Conservation (phyloP, 1,139 yeast genomes). For the Hemisphaericaspora xylanilytica region DNA sequence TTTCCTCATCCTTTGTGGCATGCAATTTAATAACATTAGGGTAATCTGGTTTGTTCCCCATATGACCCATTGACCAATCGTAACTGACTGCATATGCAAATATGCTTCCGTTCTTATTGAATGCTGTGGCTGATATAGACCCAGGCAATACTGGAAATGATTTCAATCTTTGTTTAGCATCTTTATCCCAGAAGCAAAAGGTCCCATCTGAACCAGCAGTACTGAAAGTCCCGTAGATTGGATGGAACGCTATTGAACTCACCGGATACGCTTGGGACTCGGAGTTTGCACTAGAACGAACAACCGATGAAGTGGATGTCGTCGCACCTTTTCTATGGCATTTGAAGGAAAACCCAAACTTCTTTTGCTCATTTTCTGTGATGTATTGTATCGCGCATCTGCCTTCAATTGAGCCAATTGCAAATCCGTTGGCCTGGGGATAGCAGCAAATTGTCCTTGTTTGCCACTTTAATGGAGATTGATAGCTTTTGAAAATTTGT, state of each 20-base stretch:
- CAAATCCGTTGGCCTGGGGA: conserved; percentile 88
- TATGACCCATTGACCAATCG: conserved; percentile 93
- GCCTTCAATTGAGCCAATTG: conserved; percentile 92
- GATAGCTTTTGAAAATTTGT: conserved; percentile 67
- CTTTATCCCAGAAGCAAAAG: conserved; percentile 95
- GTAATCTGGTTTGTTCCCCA: conserved; percentile 70
- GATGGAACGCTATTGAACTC: conserved; percentile 83
- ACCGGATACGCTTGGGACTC: conserved; percentile 70
- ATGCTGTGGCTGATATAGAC: conserved; percentile 74
- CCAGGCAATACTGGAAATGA: conserved; percentile 73
- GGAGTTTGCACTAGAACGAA: conserved; percentile 27
- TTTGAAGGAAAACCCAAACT: conserved; percentile 81
- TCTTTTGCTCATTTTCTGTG: conserved; percentile 74
- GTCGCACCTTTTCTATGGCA: conserved; percentile 73
- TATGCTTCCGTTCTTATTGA: conserved; percentile 78
- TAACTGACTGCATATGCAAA: conserved; percentile 92
- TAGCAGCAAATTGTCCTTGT: conserved; percentile 81
- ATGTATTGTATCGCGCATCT: conserved; percentile 95
- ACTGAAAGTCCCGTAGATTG: conserved; percentile 83
- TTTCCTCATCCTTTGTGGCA: conserved; percentile 82
- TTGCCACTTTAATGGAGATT: conserved; percentile 90
- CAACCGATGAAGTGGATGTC: conserved; percentile 32
- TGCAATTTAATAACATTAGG: conserved; percentile 80
- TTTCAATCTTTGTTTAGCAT: conserved; percentile 82
- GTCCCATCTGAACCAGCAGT: conserved; percentile 97